These are phyloP conservation scores for Vitis rotundifolia DNA, from an alignment of 164 flowering plant species.

Conservation along the genomic window DNA sequence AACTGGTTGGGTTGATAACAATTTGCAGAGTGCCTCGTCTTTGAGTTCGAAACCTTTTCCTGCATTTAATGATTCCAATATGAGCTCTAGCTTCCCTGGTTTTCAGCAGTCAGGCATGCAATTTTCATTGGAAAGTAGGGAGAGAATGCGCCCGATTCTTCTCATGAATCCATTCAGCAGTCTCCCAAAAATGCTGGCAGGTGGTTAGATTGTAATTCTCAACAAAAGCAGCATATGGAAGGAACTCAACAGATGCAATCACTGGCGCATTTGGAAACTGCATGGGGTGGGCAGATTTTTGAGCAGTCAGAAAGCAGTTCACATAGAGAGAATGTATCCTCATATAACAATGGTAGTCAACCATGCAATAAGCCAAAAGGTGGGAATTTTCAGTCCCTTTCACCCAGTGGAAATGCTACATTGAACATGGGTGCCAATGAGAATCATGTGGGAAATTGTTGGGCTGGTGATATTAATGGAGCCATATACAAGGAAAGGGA, in stretches of 20 bases:
- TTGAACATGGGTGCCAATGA: slow-evolving; percentile 9
- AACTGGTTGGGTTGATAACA: slow-evolving; percentile 42
- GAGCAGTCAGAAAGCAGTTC: slow-evolving; percentile 34
- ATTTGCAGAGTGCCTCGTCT: slow-evolving; percentile 41
- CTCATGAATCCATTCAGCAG: slow-evolving; percentile 34
- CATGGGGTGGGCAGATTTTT: slow-evolving; percentile 35
- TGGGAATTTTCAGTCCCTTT: slow-evolving; percentile 21
- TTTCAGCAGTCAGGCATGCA: slow-evolving; percentile 34
- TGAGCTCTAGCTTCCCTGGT: slow-evolving; percentile 34
- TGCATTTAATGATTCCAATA: slow-evolving; percentile 29
- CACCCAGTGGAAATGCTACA: slow-evolving; percentile 18
- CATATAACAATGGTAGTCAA: slow-evolving; percentile 22
- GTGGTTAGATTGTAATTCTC: slow-evolving; percentile 39
- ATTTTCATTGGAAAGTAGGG: slow-evolving; percentile 31
- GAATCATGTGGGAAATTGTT: slow-evolving; percentile 15
- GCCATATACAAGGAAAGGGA: slow-evolving; percentile 20
- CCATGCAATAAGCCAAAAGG: slow-evolving; percentile 21
- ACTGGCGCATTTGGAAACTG: slow-evolving; percentile 33
- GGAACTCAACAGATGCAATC: slow-evolving; percentile 38
- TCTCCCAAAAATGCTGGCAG: slow-evolving; percentile 35
- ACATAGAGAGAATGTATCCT: slow-evolving; percentile 23
- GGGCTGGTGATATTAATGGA: slow-evolving; percentile 25
- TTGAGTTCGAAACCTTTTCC: slow-evolving; percentile 40
- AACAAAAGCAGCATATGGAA: slow-evolving; percentile 34
- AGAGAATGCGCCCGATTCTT: slow-evolving; percentile 27